Conservation (phyloP, 805 yeast species). For the Metschnikowia lunata region DNA sequence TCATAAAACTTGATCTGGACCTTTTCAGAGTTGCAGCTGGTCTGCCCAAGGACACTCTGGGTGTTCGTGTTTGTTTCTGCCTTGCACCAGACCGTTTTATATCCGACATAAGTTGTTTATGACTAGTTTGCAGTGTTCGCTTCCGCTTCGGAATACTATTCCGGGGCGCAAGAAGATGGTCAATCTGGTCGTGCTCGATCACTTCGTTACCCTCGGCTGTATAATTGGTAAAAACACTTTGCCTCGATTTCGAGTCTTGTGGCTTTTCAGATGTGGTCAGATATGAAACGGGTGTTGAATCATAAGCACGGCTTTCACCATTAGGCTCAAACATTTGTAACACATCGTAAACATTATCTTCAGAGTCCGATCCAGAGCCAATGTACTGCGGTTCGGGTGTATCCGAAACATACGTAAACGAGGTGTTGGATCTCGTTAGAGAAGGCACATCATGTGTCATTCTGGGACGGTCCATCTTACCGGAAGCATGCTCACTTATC, state of each 20-base stretch:
- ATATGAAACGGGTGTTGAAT: not conserved
- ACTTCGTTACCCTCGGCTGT: slow-evolving; percentile 1
- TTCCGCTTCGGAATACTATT: not conserved
- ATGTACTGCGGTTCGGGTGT: slow-evolving; percentile 6
- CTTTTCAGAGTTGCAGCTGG: not conserved
- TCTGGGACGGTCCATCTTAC: not conserved
- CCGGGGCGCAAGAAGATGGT: slow-evolving; percentile 8
- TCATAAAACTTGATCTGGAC: too few species aligned
- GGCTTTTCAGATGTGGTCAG: not conserved
- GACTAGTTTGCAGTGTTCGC: not conserved
- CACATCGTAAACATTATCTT: not conserved
- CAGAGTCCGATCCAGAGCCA: slow-evolving; percentile 10
- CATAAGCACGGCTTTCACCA: not conserved
- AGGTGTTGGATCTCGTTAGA: slow-evolving; percentile 3
- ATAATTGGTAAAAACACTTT: too few species aligned
- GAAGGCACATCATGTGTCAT: not conserved
- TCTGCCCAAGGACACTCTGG: not conserved
- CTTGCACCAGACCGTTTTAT: not conserved
- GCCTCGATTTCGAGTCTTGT: not conserved
- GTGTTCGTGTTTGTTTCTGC: not conserved
- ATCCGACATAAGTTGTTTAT: too few species aligned
- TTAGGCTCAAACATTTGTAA: not conserved
- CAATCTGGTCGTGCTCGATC: slow-evolving; percentile 10
- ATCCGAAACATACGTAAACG: slow-evolving; percentile 6
- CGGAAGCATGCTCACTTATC: not conserved